These are phyloP conservation scores for Comarum palustre DNA, from an alignment of 306 rosid genomes.

Conservation along the genomic window DNA sequence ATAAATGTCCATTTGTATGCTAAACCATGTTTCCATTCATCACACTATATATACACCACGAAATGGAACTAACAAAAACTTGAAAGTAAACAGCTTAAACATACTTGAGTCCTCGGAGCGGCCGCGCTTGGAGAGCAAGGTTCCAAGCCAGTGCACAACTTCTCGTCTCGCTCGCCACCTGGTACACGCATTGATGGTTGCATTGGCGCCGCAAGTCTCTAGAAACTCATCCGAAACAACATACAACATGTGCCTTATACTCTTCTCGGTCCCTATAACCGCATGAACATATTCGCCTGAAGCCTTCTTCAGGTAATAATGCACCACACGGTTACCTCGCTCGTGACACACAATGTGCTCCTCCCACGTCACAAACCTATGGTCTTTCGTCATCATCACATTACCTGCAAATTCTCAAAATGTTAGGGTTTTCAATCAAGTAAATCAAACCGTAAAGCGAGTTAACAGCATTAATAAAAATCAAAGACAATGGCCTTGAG, in stretches of 20 bases:
- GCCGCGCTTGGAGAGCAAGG: conserved; percentile 42
- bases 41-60: not conserved
- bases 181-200: conserved; percentile 36
- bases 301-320: conserved; percentile 58
- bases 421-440: not conserved
- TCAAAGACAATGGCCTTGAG: too few species aligned
- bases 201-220: conserved; percentile 41
- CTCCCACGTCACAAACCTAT: conserved; percentile 72
- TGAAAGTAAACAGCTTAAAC: conserved; percentile 16
- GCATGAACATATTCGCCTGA: conserved; percentile 56
- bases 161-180: conserved; percentile 81
- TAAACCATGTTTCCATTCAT: not conserved
- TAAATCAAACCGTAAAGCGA: not conserved
- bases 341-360: conserved; percentile 67
- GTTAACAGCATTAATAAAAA: not conserved
- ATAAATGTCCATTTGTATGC: too few species aligned
- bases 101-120: conserved; percentile 29
- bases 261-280: conserved; percentile 84
- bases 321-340: conserved; percentile 73
- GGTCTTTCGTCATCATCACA: conserved; percentile 34
- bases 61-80: not conserved
- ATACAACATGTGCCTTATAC: conserved; percentile 82
- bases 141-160: conserved; percentile 73
- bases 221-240: conserved; percentile 59
- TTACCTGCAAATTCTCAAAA: conserved; percentile 22